phyloP scores from a whole-genome alignment of 2,329 filamentous ascomycete genomes.

The Clarireedia sp. region DNA sequence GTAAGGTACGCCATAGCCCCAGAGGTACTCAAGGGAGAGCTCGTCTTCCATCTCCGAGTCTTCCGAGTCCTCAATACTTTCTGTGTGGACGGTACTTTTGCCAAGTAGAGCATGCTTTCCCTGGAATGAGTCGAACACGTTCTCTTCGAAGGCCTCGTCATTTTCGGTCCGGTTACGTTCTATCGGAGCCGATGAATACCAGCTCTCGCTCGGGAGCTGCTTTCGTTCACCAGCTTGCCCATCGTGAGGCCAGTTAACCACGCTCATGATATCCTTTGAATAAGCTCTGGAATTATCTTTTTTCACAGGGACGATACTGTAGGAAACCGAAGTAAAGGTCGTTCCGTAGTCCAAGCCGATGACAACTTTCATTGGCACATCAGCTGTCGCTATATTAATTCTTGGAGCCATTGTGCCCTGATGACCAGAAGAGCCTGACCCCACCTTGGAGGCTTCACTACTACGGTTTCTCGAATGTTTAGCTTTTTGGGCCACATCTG shows the following conservation, averaged over 20 bases:
- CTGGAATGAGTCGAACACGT: slow-evolving; percentile 5
- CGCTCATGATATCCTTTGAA: slow-evolving; percentile 10
- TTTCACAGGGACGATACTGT: not conserved
- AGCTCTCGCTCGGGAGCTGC: slow-evolving; percentile 19
- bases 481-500: too few relatives aligned
- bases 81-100: not conserved
- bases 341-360: slow-evolving; percentile 16
- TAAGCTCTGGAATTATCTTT: slow-evolving; percentile 4
- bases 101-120: not conserved
- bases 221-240: not conserved
- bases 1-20: slow-evolving; percentile 12
- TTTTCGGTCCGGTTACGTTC: not conserved
- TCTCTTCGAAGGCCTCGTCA: not conserved
- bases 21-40: slow-evolving; percentile 5
- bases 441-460: not conserved
- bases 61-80: not conserved
- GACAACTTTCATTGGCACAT: slow-evolving; percentile 3
- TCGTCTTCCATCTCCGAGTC: slow-evolving; percentile 4
- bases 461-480: too few relatives aligned
- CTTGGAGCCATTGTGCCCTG: not conserved
- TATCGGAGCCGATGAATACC: slow-evolving; percentile 14
- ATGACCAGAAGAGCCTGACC: not conserved
- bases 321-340: slow-evolving; percentile 16
- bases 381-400: not conserved
- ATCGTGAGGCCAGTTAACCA: slow-evolving; percentile 17